phyloP scores from a whole-genome alignment of 176 grass and related monocot genomes.

The Paspalum vaginatum region DNA sequence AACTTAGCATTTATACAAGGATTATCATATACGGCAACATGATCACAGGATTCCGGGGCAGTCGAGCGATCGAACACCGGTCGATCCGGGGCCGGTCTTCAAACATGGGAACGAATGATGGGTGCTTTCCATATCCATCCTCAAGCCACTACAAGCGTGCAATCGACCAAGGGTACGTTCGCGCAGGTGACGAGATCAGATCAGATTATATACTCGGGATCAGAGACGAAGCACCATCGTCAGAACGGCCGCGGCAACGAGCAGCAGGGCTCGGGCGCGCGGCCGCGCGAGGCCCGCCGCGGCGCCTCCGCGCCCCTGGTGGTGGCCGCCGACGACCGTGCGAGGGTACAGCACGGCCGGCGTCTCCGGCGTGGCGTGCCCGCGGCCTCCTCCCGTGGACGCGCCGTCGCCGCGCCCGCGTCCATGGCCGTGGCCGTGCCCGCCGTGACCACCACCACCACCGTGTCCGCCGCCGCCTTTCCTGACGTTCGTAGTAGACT shows the following conservation, averaged over 20 bases:
- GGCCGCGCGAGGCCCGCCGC: not conserved
- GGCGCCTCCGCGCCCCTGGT: not conserved
- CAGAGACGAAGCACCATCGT: not conserved
- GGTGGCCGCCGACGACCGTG: not conserved
- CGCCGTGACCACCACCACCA: not conserved
- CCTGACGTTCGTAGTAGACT: not conserved
- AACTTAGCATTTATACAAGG: no score
- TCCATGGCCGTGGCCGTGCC: not conserved
- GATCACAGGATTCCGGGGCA: no score
- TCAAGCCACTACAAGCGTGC: no score
- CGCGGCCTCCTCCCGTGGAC: no score
- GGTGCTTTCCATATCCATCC: no score
- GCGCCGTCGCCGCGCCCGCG: not conserved
- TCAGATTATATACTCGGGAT: not conserved
- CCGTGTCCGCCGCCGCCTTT: not conserved
- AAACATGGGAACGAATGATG: no score
- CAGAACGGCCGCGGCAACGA: not conserved
- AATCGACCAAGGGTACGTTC: not conserved
- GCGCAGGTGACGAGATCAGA: not conserved
- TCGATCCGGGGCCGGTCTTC: no score
- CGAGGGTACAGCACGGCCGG: conserved; percentile 11
- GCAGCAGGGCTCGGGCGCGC: not conserved
- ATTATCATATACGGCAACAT: no score
- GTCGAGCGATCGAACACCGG: no score
- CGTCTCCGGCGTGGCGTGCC: not conserved